A percentile compares a stretch with the other conserved stretches of the same genome.
phyloP scores from a whole-genome alignment of 106 monocot genomes.

The Platanthera guangdongensis region DNA sequence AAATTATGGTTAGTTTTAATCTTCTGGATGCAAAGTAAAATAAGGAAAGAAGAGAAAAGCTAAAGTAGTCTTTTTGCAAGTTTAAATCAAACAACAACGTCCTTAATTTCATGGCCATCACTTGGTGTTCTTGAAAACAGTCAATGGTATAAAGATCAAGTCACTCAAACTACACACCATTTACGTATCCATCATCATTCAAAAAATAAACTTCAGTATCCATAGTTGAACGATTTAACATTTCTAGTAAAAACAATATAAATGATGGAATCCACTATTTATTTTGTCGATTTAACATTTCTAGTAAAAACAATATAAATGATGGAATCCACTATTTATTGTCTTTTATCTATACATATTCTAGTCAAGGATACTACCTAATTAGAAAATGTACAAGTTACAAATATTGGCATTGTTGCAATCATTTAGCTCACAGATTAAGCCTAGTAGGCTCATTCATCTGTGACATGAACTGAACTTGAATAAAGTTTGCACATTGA shows the following conservation, averaged over 20 bases:
- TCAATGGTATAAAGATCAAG: background rate
- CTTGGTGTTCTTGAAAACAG: background rate
- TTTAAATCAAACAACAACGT: background rate
- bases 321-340: no score
- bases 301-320: no score
- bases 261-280: no score
- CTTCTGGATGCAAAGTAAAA: background rate
- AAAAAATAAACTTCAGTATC: no score
- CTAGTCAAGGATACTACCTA: no score
- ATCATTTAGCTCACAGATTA: background rate
- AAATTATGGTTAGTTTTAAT: background rate
- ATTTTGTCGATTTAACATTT: no score
- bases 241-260: no score
- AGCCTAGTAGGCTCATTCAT: background rate
- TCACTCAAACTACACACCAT: background rate
- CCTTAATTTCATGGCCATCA: background rate
- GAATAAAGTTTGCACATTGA: background rate
- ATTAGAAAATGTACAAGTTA: no score
- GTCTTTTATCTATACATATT: no score
- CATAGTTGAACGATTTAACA: no score
- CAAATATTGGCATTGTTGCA: background rate
- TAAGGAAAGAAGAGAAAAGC: background rate
- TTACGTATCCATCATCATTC: no score
- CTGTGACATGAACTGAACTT: background rate
- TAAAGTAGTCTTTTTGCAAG: background rate